A percentile compares a stretch with the other conserved stretches of the same genome.
Evolutionary conservation across 768 basidiomycete species (phyloP).

Genomic region (Pleurotus pulmonarius): DNA sequence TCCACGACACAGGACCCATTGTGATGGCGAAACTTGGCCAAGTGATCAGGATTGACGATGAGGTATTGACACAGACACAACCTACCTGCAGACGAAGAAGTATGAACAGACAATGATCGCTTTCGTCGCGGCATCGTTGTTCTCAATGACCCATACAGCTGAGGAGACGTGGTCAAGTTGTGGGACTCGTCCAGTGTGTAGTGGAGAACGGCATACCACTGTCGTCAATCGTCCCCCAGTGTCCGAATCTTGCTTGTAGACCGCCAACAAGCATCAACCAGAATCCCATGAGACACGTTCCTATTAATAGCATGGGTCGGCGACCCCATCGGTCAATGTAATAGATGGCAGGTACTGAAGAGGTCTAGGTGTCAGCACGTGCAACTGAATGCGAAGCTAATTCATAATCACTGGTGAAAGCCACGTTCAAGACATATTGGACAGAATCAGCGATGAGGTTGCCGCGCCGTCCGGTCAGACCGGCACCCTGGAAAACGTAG

Average conservation of each 20-base stretch:
- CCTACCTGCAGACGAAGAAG: slow-evolving; percentile 61
- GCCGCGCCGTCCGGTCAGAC: slow-evolving; percentile 68
- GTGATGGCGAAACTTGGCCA: slow-evolving; percentile 55
- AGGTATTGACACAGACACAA: neutral
- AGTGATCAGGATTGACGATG: neutral
- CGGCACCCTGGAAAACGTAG: slow-evolving; percentile 76
- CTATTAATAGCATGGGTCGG: slow-evolving; percentile 67
- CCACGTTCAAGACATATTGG: slow-evolving; percentile 55
- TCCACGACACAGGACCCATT: slow-evolving; percentile 76
- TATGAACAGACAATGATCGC: slow-evolving; percentile 78
- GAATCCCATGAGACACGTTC: slow-evolving; percentile 68
- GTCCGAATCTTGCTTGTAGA: slow-evolving; percentile 63
- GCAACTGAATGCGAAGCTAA: slow-evolving; percentile 33
- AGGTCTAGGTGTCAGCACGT: slow-evolving; percentile 27
- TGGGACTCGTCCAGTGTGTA: neutral
- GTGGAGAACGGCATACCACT: slow-evolving; percentile 19
- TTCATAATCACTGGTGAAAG: slow-evolving; percentile 27
- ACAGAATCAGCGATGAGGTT: slow-evolving; percentile 73
- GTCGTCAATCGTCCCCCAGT: slow-evolving; percentile 49
- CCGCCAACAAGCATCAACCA: slow-evolving; percentile 78
- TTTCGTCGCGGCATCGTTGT: slow-evolving; percentile 53
- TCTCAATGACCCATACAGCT: slow-evolving; percentile 49
- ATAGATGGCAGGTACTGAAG: slow-evolving; percentile 45
- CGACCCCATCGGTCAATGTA: slow-evolving; percentile 82
- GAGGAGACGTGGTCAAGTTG: neutral